A percentile compares a stretch with the other conserved stretches of the same genome.
phyloP scores from a whole-genome alignment of 345 rosid species.

The Firmiana major region DNA sequence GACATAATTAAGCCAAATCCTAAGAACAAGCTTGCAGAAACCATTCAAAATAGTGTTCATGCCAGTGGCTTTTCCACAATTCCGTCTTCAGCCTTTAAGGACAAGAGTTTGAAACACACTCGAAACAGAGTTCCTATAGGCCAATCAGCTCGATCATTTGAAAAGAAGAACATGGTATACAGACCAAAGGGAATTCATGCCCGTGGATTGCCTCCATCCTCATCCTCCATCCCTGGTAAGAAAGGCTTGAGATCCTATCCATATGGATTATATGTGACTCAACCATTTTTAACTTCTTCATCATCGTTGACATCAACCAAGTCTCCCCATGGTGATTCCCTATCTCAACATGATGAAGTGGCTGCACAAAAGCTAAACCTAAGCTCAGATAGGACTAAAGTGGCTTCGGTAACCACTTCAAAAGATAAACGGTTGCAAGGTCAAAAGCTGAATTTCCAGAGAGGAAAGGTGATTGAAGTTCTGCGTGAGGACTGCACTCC shows the following conservation, averaged over 20 bases:
- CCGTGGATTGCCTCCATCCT: conserved; percentile 10
- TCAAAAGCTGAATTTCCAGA: conserved; percentile 40
- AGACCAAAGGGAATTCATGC: not conserved
- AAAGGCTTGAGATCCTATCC: not conserved
- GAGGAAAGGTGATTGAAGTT: conserved; percentile 52
- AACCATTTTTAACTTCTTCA: not conserved
- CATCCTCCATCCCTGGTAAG: not conserved
- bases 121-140: conserved; percentile 18
- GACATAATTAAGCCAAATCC: conserved; percentile 39
- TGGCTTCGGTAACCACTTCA: conserved; percentile 20
- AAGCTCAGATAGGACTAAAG: conserved; percentile 25
- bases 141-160: conserved; percentile 12
- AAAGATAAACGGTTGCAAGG: conserved; percentile 21
- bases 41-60: conserved; percentile 8
- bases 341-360: conserved; percentile 17
- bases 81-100: conserved; percentile 12
- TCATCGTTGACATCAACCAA: not conserved
- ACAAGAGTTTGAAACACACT: conserved; percentile 23
- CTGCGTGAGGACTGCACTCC: conserved; percentile 33
- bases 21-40: conserved; percentile 6
- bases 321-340: not conserved
- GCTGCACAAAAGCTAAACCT: conserved; percentile 9
- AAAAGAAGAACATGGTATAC: conserved; percentile 15
- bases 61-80: not conserved
- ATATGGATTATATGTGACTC: not conserved